phyloP scores from a whole-genome alignment of 352 stramenopile species.

The Phytophthora citrophthora region DNA sequence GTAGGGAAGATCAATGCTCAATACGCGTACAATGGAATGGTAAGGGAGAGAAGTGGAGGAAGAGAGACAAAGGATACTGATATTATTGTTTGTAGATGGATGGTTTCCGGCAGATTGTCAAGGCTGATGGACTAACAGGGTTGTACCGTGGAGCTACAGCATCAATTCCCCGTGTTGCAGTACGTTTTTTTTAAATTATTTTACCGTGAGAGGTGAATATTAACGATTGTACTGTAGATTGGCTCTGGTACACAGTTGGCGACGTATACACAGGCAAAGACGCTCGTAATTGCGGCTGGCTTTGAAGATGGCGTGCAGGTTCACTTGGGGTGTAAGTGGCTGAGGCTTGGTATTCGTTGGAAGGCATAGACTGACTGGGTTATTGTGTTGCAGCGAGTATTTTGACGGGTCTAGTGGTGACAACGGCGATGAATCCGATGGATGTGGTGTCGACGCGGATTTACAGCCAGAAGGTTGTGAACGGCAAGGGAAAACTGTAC shows the following conservation, averaged over 20 bases:
- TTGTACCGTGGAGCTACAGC: constrained; percentile 80
- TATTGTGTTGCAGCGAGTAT: constrained; percentile 62
- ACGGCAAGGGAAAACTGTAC: constrained; percentile 87
- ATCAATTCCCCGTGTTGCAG: constrained; percentile 78
- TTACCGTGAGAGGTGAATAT: background rate
- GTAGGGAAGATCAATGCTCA: constrained; percentile 79
- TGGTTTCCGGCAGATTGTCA: constrained; percentile 79
- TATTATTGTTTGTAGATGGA: constrained; percentile 56
- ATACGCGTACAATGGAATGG: constrained; percentile 87
- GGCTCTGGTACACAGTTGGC: constrained; percentile 84
- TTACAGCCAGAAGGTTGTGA: constrained; percentile 89
- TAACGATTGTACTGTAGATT: constrained; percentile 48
- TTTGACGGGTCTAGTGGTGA: constrained; percentile 80
- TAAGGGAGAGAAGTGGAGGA: constrained; percentile 23
- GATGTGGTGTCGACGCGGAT: constrained; percentile 88
- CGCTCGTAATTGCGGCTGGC: constrained; percentile 76
- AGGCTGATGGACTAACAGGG: constrained; percentile 67
- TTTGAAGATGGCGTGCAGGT: constrained; percentile 77
- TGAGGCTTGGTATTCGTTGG: background rate
- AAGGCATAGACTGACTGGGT: background rate
- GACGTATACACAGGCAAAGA: constrained; percentile 87
- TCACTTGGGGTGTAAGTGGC: constrained; percentile 76
- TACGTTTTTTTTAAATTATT: constrained; percentile 33
- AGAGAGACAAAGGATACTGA: constrained; percentile 2
- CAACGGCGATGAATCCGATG: constrained; percentile 89